Evolutionary conservation across 192 early-diverging fungal genomes (phyloP).

Genomic region (Entomortierella chlamydospora): DNA sequence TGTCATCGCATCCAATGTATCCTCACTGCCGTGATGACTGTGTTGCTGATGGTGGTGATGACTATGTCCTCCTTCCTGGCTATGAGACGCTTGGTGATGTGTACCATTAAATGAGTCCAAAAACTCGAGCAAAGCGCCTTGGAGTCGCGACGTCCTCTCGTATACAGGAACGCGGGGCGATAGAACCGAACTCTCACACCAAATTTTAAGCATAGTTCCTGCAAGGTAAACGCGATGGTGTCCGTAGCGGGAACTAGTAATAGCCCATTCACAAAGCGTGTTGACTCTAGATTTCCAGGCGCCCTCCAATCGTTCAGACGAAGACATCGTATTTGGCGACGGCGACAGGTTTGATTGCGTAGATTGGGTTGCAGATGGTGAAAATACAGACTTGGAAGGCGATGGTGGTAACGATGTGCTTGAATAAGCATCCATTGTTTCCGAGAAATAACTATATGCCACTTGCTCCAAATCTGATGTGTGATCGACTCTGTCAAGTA

Average conservation of each 20-base stretch:
- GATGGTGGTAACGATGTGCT: slow-evolving; percentile 13
- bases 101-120: slow-evolving; percentile 58
- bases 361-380: background rate
- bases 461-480: slow-evolving; percentile 30
- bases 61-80: background rate
- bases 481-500: slow-evolving; percentile 44
- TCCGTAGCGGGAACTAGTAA: slow-evolving; percentile 56
- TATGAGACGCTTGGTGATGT: slow-evolving; percentile 5
- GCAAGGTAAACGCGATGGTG: slow-evolving; percentile 62
- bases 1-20: slow-evolving; percentile 46
- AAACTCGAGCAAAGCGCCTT: slow-evolving; percentile 63
- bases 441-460: slow-evolving; percentile 41
- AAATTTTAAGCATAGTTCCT: slow-evolving; percentile 54
- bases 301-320: slow-evolving; percentile 4
- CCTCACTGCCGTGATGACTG: slow-evolving; percentile 23
- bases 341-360: background rate
- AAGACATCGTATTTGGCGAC: slow-evolving; percentile 6
- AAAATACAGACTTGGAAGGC: slow-evolving; percentile 23
- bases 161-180: slow-evolving; percentile 16
- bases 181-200: slow-evolving; percentile 44
- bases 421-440: slow-evolving; percentile 2
- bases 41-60: slow-evolving; percentile 22
- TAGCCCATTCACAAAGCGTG: slow-evolving; percentile 66
- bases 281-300: slow-evolving; percentile 44
- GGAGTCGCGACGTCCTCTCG: slow-evolving; percentile 46